These are phyloP conservation scores for Nannizziopsis barbatae DNA, from an alignment of 2,329 filamentous ascomycete species.

Conservation along the genomic window DNA sequence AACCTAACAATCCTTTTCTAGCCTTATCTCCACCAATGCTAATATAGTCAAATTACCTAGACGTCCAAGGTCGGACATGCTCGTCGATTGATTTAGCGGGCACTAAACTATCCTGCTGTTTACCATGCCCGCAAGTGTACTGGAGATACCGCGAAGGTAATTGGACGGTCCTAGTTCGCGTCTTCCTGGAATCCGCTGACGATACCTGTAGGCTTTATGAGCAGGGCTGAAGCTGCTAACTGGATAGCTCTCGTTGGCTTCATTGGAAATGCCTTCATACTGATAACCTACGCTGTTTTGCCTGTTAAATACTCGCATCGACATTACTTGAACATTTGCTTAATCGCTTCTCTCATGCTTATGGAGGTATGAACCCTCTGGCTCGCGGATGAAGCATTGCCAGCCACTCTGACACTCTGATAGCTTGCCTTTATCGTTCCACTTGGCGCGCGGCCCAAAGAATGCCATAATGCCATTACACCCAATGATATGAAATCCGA, in stretches of 20 bases:
- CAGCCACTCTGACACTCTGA: slow-evolving; percentile 20
- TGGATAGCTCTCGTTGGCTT: slow-evolving; percentile 71
- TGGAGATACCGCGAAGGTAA: slow-evolving; percentile 56
- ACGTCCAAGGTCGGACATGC: slow-evolving; percentile 52
- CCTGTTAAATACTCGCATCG: slow-evolving; percentile 81
- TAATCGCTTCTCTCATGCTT: slow-evolving; percentile 62
- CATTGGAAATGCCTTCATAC: slow-evolving; percentile 59
- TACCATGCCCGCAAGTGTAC: slow-evolving; percentile 79
- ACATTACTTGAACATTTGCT: slow-evolving; percentile 84
- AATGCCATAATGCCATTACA: slow-evolving; percentile 84
- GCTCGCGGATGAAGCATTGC: background rate
- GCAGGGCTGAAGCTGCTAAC: slow-evolving; percentile 57
- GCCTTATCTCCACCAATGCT: background rate
- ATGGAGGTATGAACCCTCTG: slow-evolving; percentile 52
- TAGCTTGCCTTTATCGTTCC: slow-evolving; percentile 86
- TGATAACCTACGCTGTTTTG: slow-evolving; percentile 67
- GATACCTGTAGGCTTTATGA: slow-evolving; percentile 37
- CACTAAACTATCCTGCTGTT: slow-evolving; percentile 56
- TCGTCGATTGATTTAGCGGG: slow-evolving; percentile 34
- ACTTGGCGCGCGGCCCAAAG: slow-evolving; percentile 61
- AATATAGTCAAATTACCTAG: slow-evolving; percentile 29
- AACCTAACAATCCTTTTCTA: background rate
- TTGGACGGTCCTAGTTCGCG: slow-evolving; percentile 4
- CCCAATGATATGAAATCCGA: slow-evolving; percentile 83
- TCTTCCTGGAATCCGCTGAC: background rate